Evolutionary conservation across 148 eudicot species (phyloP).

Genomic region (Heliosperma pusillum): DNA sequence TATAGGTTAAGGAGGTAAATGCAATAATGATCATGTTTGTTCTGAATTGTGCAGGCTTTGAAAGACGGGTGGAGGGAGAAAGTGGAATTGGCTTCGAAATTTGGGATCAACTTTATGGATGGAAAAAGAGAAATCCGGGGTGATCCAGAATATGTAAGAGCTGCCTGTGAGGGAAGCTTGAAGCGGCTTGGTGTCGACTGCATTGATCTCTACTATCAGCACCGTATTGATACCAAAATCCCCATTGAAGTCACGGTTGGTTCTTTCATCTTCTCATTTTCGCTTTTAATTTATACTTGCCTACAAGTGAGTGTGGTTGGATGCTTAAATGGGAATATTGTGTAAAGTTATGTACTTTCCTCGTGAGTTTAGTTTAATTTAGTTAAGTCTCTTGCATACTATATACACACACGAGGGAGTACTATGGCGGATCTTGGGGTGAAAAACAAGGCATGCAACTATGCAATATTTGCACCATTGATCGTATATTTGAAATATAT

Average conservation of each 20-base stretch:
- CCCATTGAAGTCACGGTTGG: constrained; percentile 41
- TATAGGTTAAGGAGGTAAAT: no score
- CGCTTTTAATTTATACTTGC: not conserved
- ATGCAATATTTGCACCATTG: no score
- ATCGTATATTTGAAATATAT: no score
- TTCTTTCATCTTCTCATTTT: not conserved
- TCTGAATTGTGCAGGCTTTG: constrained; percentile 27
- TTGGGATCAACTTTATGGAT: constrained; percentile 21
- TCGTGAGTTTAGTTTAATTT: no score
- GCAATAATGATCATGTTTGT: not conserved
- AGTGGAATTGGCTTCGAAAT: constrained; percentile 33
- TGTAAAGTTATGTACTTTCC: no score
- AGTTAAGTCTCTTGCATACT: no score
- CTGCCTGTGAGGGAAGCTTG: constrained; percentile 39
- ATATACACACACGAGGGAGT: no score
- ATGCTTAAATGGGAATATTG: no score
- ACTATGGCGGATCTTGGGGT: no score
- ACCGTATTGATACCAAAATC: constrained; percentile 35
- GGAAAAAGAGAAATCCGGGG: constrained; percentile 29
- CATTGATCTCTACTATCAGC: constrained; percentile 41
- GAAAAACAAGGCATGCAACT: no score
- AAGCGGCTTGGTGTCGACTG: constrained; percentile 36
- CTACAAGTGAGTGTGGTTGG: not conserved
- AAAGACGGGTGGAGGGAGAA: constrained; percentile 32
- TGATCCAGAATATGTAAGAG: constrained; percentile 36